Conservation (phyloP, 2,329 filamentous ascomycete genomes). For the Ophiostoma pallidulum region DNA sequence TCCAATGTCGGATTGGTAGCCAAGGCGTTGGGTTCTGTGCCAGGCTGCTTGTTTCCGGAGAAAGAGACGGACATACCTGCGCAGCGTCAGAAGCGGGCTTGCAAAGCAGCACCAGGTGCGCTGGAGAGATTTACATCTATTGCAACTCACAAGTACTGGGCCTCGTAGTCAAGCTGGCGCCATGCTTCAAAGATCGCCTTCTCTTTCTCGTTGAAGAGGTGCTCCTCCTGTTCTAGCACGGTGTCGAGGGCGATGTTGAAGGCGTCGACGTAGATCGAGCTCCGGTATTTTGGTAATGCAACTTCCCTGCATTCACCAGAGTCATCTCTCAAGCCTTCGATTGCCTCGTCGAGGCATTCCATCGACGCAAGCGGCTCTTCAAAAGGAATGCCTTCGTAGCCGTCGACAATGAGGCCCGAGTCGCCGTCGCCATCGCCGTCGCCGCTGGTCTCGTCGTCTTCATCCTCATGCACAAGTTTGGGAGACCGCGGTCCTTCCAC, state of each 20-base stretch:
- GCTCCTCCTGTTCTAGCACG: constrained; percentile 77
- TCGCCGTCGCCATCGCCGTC: not conserved
- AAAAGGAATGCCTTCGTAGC: not conserved
- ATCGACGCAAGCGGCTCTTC: constrained; percentile 1
- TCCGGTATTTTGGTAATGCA: constrained; percentile 64
- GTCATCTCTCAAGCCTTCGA: not conserved
- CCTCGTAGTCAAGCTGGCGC: constrained; percentile 65
- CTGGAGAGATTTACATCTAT: too few species aligned
- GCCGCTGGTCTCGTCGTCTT: not conserved
- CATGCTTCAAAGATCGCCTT: constrained; percentile 67
- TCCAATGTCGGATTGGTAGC: constrained; percentile 74
- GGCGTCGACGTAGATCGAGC: constrained; percentile 92
- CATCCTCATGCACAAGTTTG: not conserved
- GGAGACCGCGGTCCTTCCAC: not conserved
- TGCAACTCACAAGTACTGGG: constrained; percentile 70
- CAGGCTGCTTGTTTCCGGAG: constrained; percentile 83
- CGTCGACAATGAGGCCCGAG: not conserved
- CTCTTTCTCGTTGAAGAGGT: constrained; percentile 78
- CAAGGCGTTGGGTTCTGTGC: constrained; percentile 71
- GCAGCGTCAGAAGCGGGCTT: not conserved
- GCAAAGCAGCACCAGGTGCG: too few species aligned
- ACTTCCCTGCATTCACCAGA: constrained; percentile 26
- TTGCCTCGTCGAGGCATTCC: constrained; percentile 13
- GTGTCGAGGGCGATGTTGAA: constrained; percentile 90
- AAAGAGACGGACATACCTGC: constrained; percentile 83